Evolutionary conservation across 768 basidiomycete genomes (phyloP), one percentile per base, ranked within the genome.

Genomic region (Leccinum broughii): DNA sequence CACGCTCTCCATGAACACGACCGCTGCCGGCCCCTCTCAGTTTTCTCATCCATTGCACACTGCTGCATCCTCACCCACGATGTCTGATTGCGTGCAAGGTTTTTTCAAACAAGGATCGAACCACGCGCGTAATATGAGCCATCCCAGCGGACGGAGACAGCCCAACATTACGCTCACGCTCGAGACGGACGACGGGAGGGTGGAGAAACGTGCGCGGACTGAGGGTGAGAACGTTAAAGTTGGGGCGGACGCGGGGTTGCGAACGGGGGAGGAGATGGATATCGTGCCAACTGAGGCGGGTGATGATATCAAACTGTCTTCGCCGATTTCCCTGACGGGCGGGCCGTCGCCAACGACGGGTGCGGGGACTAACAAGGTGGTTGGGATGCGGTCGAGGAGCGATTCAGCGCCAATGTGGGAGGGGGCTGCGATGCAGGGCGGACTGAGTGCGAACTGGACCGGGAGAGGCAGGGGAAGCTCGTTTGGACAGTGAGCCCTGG

Each of bases 101-200:
- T 58, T 58, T 32, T 61, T 68, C n/a, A 57, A 17, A 5, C 66
- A 58, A 39, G 58, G 51, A 26, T 30, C 55, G 22, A 54, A 54
- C 1, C 66, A 68, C 13, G 49, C 70, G 2, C 74, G 77, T 37
- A 72, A 68, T 50, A 32, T 64, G 17, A 74, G 70, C 66, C 75
- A 61, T 35, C 61, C 64, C n/a, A 60, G 61, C 1, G 71, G 73
- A 58, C 64, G 62, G 58, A 66, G 51, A 62, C 71, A 67, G 35
- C 75, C 61, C n/a, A 76, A 63, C 55, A 78, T 64, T 46, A 69
- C 50, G 32, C 69, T 76, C 24, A 69, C 75, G 22, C 51, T 66
- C 51, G 66, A 77, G 6, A 64, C 60, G 30, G 55, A 72, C 37
- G 60, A 69, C 5, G 59, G 67, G 20, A 61, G 64, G 39, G 59